phyloP scores from a whole-genome alignment of 306 rosid genomes.

The Glycine tomentella region DNA sequence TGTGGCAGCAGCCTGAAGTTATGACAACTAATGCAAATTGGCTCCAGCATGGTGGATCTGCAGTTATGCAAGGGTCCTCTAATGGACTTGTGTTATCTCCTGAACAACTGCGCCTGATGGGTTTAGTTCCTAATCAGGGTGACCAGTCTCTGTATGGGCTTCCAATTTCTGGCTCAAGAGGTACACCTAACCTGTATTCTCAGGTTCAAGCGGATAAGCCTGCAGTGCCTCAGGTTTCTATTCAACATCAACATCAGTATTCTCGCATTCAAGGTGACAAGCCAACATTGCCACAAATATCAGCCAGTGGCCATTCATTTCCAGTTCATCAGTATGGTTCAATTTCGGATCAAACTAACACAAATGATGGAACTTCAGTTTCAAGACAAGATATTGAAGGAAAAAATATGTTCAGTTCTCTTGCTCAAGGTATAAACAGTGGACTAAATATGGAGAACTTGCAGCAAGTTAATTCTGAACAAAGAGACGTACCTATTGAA shows the following conservation, averaged over 20 bases:
- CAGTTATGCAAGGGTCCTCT: constrained; percentile 77
- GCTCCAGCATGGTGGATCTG: constrained; percentile 80
- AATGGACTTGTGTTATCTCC: constrained; percentile 74
- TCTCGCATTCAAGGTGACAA: constrained; percentile 76
- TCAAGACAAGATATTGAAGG: constrained; percentile 75
- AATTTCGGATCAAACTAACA: constrained; percentile 64
- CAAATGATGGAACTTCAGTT: constrained; percentile 65
- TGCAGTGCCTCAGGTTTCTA: constrained; percentile 53
- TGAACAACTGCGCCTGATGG: constrained; percentile 79
- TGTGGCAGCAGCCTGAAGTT: constrained; percentile 78
- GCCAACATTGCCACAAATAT: constrained; percentile 64
- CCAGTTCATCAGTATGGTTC: constrained; percentile 66
- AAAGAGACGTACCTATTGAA: constrained; percentile 66
- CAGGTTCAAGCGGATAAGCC: constrained; percentile 77
- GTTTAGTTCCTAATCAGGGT: constrained; percentile 77
- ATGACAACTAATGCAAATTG: constrained; percentile 72
- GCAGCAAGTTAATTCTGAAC: constrained; percentile 70
- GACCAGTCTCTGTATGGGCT: constrained; percentile 89
- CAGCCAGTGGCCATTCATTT: constrained; percentile 60
- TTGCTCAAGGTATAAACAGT: constrained; percentile 64
- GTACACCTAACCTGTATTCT: constrained; percentile 68
- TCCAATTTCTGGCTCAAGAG: constrained; percentile 77
- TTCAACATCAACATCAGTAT: constrained; percentile 67
- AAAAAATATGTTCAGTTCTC: constrained; percentile 61
- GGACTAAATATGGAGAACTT: constrained; percentile 69